phyloP scores from a whole-genome alignment of 2,329 filamentous ascomycete genomes.

The Colletotrichum godetiae region DNA sequence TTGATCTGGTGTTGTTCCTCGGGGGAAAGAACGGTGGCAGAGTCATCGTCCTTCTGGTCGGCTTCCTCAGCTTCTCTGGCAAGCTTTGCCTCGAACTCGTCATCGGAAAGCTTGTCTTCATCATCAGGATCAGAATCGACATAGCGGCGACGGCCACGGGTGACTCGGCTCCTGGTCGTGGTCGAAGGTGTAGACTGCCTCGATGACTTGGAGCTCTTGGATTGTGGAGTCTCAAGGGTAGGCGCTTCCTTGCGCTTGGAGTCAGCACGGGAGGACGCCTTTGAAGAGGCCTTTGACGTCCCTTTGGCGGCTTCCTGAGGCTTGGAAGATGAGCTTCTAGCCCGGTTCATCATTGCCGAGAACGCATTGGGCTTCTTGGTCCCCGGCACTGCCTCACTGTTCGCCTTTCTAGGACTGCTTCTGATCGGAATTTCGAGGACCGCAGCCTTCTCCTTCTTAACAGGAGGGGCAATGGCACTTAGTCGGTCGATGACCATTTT shows the following conservation, averaged over 20 bases:
- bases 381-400: conserved; percentile 37
- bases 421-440: conserved; percentile 47
- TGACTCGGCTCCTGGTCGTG: conserved; percentile 59
- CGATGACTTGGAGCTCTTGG: conserved; percentile 81
- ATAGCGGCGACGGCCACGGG: conserved; percentile 53
- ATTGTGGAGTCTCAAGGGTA: conserved; percentile 46
- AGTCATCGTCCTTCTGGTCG: conserved; percentile 47
- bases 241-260: conserved; percentile 49
- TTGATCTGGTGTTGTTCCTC: conserved; percentile 75
- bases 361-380: conserved; percentile 58
- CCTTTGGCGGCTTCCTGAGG: conserved; percentile 27
- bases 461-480: conserved; percentile 51
- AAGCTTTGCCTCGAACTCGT: conserved; percentile 84
- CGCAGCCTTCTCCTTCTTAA: conserved; percentile 41
- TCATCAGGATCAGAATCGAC: conserved; percentile 69
- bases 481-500: conserved; percentile 79
- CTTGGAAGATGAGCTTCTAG: conserved; percentile 39
- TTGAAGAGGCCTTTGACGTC: conserved; percentile 36
- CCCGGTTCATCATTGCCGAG: conserved; percentile 60
- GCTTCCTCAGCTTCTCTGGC: conserved; percentile 68
- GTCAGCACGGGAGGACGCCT: conserved; percentile 29
- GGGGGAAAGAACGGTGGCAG: conserved; percentile 50
- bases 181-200: conserved; percentile 78
- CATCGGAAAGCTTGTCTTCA: conserved; percentile 75
- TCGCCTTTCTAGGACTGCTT: conserved; percentile 48